Base-by-base conservation (phyloP, 2,329 filamentous ascomycete species). In the Phaeosphaeriaceae sp. region DNA sequence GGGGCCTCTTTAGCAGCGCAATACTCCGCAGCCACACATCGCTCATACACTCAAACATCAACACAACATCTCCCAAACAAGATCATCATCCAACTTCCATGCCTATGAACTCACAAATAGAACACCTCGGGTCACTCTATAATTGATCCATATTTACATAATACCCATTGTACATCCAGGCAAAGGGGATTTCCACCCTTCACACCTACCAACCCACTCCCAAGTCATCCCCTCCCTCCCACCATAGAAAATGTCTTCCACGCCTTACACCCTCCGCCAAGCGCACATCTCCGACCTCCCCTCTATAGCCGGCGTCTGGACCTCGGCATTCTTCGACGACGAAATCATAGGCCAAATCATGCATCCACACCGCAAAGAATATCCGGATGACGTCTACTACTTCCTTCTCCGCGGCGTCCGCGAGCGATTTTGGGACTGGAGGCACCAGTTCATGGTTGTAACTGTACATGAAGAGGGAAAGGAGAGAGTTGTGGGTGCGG, bases 291-390 rank as follows among this genome's bases (percentile, higher is more conserved):
- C 58, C 1, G 71, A 74, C 25, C 53, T 74, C 2, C 25, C 48
- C 2, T 46, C 54, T 1, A 72, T 74, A 48, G 70, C 70, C 7
- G 57, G 54, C 3, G 58, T 65, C 17, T 74, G 70, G 70, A 45
- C 63, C 24, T 41, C 56, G 10, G 72, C 70, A 9, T 76, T 75
- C 56, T 72, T 72, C 31, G 65, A 75, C 41, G 73, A 76, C 54
- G 69, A 73, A 33, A 64, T 75, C 25, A 69, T 76, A 10, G 72
- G 73, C 13, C 52, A 65, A 2, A 53, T 75, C 7, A 74, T 76
- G 71, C 73, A 76, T 59, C 73, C 72, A 1, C 36, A 70, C 31
- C 67, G 73, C 5, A 49, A 71, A 2, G 13, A 70, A 11, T 65
- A 69, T 25, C 73, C 73, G 0, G 61, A 70, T 3, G 67, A 74